Conservation (phyloP, 345 rosid genomes). For the Eucalyptus decipiens region DNA sequence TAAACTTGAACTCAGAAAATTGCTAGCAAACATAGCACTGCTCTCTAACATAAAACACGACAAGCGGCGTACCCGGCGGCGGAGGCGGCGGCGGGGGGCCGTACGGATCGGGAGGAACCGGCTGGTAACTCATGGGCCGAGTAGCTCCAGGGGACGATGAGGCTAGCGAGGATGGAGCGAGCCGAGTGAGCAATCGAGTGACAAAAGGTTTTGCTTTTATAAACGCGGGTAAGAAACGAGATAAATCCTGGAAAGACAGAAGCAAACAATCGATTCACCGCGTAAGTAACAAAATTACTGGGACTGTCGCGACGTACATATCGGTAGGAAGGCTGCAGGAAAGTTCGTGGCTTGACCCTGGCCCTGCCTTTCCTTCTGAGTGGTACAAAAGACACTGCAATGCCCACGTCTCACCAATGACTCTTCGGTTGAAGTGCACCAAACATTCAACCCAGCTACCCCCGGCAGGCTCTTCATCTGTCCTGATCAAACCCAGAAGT, state of each 20-base stretch:
- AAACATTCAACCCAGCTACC: background rate
- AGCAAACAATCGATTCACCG: background rate
- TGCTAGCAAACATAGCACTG: background rate
- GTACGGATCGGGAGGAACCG: background rate
- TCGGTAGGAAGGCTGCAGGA: background rate
- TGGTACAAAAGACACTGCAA: background rate
- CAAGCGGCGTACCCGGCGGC: background rate
- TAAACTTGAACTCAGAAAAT: background rate
- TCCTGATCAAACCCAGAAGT: too few relatives aligned
- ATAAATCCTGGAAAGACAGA: background rate
- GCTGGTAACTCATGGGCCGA: slow-evolving; percentile 12
- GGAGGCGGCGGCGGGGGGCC: background rate
- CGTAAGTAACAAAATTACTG: background rate
- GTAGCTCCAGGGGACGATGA: background rate
- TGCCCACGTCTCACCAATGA: background rate
- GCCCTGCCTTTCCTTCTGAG: background rate
- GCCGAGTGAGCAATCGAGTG: background rate
- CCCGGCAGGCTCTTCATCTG: background rate
- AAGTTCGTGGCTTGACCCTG: background rate
- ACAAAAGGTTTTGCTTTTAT: background rate
- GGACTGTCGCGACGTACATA: background rate
- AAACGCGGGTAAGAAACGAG: background rate
- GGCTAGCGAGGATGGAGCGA: background rate
- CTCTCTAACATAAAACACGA: background rate
- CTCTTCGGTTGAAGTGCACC: background rate